Evolutionary conservation across 306 rosid species (phyloP).

Genomic region (apple (Malus domestica)): DNA sequence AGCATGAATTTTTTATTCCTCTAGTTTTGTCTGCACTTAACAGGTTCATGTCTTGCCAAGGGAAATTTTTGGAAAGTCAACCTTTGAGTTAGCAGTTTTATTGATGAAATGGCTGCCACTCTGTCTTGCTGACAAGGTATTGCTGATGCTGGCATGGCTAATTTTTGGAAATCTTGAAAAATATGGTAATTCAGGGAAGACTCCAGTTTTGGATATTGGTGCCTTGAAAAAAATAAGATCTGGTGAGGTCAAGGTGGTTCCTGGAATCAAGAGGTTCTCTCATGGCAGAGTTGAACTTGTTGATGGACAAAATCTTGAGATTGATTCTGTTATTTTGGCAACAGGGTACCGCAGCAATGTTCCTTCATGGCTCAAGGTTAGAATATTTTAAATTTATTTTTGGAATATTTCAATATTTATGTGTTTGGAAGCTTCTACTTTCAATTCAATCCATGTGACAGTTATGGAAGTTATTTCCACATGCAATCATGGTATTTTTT

Average conservation of each 20-base stretch:
- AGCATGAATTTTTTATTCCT: neutral
- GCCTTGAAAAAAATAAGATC: conserved; percentile 64
- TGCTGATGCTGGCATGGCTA: conserved; percentile 47
- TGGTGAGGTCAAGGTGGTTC: conserved; percentile 71
- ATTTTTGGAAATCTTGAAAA: conserved; percentile 63
- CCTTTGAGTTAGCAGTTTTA: conserved; percentile 56
- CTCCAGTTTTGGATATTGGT: conserved; percentile 88
- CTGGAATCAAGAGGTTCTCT: conserved; percentile 67
- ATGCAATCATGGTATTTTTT: too few species aligned
- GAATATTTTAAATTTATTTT: neutral
- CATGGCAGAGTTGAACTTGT: conserved; percentile 59
- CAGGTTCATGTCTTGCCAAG: conserved; percentile 88
- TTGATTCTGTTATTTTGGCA: conserved; percentile 85
- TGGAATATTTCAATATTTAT: neutral
- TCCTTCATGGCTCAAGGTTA: conserved; percentile 95
- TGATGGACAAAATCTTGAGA: conserved; percentile 48
- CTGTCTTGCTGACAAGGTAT: conserved; percentile 65
- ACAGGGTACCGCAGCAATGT: conserved; percentile 95
- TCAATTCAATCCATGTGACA: conserved; percentile 19
- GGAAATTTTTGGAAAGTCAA: conserved; percentile 67
- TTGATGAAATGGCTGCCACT: conserved; percentile 67
- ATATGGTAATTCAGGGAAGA: conserved; percentile 63
- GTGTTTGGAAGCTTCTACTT: conserved; percentile 11
- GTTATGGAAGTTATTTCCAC: too few species aligned
- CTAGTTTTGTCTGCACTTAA: neutral